Evolutionary conservation across 306 rosid genomes (phyloP), one percentile per base, ranked within the genome.

Genomic region (Sicyos edulis): DNA sequence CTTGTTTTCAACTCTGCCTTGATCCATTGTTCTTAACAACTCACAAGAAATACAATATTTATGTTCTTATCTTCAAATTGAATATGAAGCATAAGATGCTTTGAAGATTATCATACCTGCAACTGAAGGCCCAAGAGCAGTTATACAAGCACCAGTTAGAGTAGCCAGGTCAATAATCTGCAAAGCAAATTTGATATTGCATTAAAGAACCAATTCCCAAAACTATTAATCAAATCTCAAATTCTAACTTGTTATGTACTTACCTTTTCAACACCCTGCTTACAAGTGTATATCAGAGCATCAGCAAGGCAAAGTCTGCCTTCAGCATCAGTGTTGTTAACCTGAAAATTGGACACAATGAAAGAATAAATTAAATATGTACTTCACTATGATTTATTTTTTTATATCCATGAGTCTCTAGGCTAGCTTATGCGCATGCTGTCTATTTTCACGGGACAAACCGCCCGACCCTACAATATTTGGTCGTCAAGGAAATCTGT

Each of bases 291-390:
- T 56, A 93, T 78, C 83, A 93, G 82, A 53, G 99, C 96, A 75
- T 93, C 99, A 71, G 99, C 99, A 72, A 93, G 85, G 57, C 97
- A 88, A 78, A 93, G 96, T 80, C 97, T 91, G 61, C 99, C 99
- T 83, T 93, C 99, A 75, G 99, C 99, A 85, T 93, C 99, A n/a
- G 97, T 93, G 89, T 93, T 93, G 74, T 93, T 91, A 71, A 93
- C 99, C 99, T 93, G 79, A 67, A 74, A 17, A 47, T 73, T 57
- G 4, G 64, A 5, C 12, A 72, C 21, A 72, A 40, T 34, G n/a
- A 6, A 55, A 53, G 75, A 56, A 19, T 14, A 72, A 2, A 40
- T 72, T n/a, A 6, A 69, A 14, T n/a, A 44, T 16, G 51, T n/a
- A 37, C 45, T 40, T 40, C 9, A 6, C 45, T 40, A 6, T 40